phyloP scores from a whole-genome alignment of 106 monocot genomes.

The Allium cepa region DNA sequence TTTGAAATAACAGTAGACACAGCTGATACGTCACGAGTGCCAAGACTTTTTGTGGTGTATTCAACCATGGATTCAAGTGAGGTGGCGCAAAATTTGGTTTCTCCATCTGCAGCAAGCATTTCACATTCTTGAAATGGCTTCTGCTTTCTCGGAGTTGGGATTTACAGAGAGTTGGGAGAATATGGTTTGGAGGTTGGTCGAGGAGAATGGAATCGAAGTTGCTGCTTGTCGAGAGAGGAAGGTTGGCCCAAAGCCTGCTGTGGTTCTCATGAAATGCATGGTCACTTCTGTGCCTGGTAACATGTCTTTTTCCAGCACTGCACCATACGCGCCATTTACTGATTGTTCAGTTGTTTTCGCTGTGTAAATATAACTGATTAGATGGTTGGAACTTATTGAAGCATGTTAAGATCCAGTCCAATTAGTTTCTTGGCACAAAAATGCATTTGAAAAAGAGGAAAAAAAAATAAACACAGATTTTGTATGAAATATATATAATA shows the following conservation, averaged over 20 bases:
- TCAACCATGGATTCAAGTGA: slow-evolving; percentile 79
- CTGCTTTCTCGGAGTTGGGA: slow-evolving; percentile 17
- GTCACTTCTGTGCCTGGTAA: slow-evolving; percentile 20
- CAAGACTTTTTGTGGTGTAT: slow-evolving; percentile 25
- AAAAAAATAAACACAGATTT: background rate
- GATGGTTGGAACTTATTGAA: background rate
- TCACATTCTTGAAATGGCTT: slow-evolving; percentile 32
- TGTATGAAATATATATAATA: background rate
- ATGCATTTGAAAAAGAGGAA: no score
- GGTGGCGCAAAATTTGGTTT: slow-evolving; percentile 42
- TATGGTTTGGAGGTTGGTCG: slow-evolving; percentile 25
- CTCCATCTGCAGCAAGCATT: slow-evolving; percentile 15
- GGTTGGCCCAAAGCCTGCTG: background rate
- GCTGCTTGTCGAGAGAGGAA: slow-evolving; percentile 32
- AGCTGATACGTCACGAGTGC: slow-evolving; percentile 19
- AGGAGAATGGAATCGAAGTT: slow-evolving; percentile 38
- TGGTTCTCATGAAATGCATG: slow-evolving; percentile 23
- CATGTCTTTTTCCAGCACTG: slow-evolving; percentile 6
- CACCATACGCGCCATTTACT: background rate
- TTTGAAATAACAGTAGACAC: slow-evolving; percentile 29
- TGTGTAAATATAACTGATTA: background rate
- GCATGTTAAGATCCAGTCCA: background rate
- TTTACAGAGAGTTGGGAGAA: slow-evolving; percentile 19
- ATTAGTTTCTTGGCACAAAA: background rate
- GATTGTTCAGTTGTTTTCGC: background rate